Conservation (phyloP, 352 stramenopile species). For the Halophytophthora batemanensis region DNA sequence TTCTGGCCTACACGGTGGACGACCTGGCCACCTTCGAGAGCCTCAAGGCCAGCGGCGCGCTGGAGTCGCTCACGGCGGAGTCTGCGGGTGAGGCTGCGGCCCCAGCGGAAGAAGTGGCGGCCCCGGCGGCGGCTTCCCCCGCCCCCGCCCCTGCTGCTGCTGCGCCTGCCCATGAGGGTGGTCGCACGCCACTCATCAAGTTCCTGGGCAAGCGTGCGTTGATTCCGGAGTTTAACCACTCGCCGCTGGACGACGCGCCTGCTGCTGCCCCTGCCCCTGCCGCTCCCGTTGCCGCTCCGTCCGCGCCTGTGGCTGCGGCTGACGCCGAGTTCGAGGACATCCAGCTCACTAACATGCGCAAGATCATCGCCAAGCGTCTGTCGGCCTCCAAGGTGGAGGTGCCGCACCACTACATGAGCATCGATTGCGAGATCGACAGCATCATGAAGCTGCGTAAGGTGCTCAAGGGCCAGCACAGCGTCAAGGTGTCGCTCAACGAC, state of each 20-base stretch:
- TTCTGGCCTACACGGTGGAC: constrained; percentile 95
- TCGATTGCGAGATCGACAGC: constrained; percentile 94
- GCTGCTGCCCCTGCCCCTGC: constrained; percentile 10
- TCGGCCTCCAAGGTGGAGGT: constrained; percentile 96
- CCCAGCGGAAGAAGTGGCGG: constrained; percentile 3
- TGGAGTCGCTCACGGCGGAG: constrained; percentile 39
- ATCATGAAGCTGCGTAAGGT: constrained; percentile 91
- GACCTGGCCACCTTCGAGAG: constrained; percentile 79
- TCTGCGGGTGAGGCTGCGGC: constrained; percentile 4
- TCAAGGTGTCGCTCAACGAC: constrained; percentile 99
- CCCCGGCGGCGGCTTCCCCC: constrained; percentile 2
- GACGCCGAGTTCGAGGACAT: constrained; percentile 77
- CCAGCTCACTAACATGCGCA: constrained; percentile 95
- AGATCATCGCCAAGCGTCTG: constrained; percentile 98
- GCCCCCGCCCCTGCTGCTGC: not conserved
- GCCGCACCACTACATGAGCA: constrained; percentile 96
- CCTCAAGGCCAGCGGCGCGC: constrained; percentile 54
- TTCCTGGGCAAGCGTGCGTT: constrained; percentile 84
- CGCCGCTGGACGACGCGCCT: constrained; percentile 19
- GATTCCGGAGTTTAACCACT: constrained; percentile 37
- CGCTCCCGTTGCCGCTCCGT: constrained; percentile 10
- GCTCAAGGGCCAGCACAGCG: constrained; percentile 90
- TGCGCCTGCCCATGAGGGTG: constrained; percentile 13
- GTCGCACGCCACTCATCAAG: constrained; percentile 72
- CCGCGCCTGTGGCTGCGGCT: constrained; percentile 2